A percentile compares a stretch with the other conserved stretches of the same genome.
Conservation (phyloP, 306 rosid genomes). For the Senna tora region DNA sequence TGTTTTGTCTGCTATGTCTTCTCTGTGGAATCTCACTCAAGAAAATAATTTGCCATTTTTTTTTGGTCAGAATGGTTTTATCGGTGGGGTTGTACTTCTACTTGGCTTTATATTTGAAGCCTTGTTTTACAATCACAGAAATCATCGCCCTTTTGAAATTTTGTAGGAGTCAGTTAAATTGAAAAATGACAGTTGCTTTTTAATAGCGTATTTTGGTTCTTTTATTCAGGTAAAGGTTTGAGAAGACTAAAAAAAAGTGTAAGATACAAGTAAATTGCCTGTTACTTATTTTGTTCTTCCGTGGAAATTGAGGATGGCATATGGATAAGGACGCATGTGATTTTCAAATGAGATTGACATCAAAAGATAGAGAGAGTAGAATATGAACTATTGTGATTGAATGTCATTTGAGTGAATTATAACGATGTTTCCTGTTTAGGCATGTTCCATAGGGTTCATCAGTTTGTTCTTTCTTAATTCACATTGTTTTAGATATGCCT, state of each 20-base stretch:
- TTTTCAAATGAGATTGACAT: conserved; percentile 5
- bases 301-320: not conserved
- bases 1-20: not conserved
- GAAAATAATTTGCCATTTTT: too few relatives aligned
- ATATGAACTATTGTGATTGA: too few relatives aligned
- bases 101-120: not conserved
- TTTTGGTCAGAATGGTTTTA: not conserved
- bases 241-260: not conserved
- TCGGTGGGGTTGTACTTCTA: conserved; percentile 1
- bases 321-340: conserved; percentile 13
- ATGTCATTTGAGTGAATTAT: too few relatives aligned
- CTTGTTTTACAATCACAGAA: conserved; percentile 5
- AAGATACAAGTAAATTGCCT: not conserved
- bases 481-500: not conserved
- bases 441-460: conserved; percentile 1
- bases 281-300: not conserved
- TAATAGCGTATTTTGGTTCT: not conserved
- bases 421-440: too few relatives aligned
- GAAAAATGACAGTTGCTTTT: not conserved
- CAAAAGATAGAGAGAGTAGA: not conserved
- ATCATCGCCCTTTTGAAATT: not conserved
- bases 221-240: conserved; percentile 10
- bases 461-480: not conserved
- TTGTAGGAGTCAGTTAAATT: not conserved
- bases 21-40: not conserved